Evolutionary conservation across 257 asterid species (phyloP), one percentile per base, ranked within the genome.

Genomic region (Capsicum chinense): DNA sequence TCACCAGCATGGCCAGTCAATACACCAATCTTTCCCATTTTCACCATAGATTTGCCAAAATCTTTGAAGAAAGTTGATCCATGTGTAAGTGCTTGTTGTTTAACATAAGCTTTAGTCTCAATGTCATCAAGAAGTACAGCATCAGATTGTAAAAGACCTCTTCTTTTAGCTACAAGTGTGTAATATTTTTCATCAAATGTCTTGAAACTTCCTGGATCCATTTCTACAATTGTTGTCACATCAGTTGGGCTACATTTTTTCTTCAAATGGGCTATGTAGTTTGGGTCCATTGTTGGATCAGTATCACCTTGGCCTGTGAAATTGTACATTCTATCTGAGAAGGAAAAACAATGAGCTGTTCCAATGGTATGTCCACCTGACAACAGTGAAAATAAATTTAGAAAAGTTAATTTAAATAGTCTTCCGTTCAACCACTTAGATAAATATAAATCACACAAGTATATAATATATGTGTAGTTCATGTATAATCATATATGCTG

Each of bases 281-380:
- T 85, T 0, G 91, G 82, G 79, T 92, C 95, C 88, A 93, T 60
- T 4, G 89, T 26, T 4, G 94, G 95, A 83, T 90, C 97, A 14
- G 85, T 84, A 83, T 92, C 95, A 3, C 93, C 93, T 68, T 19
- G 64, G 13, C 95, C 97, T 3, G 97, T 92, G 90, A 93, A 92
- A 87, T 92, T 93, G 90, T 93, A 92, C 12, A 93, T 57, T 6
- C 95, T 91, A 88, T 3, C 79, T 42, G 90, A 0, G 93, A 93
- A 90, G 87, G 87, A 37, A 5, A 85, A 35, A 88, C 97, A 93
- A 48, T 88, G 90, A 17, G 95, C 86, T 1, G 83, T 85, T 47
- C 97, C 97, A 44, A 93, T 90, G 11, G 92, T 92, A 84, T 92
- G 95, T 56, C 90, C 87, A 62, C 95, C 94, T 91, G 16, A 8